phyloP scores from a whole-genome alignment of 2,329 filamentous ascomycete genomes.

The Knufia fluminis region DNA sequence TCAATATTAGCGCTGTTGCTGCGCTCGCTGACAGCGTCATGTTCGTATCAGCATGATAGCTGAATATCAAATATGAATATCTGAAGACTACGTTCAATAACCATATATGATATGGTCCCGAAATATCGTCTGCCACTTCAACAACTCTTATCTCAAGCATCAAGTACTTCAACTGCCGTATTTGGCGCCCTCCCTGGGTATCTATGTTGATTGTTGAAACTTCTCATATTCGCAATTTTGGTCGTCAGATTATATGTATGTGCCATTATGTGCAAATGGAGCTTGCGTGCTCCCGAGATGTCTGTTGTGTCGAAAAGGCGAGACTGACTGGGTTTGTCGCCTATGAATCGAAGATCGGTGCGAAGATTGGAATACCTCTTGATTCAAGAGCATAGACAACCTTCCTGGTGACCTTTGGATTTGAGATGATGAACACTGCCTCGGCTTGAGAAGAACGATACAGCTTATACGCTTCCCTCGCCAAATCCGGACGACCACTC shows the following conservation, averaged over 20 bases:
- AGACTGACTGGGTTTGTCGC: too few species aligned
- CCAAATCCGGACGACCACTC: constrained; percentile 52
- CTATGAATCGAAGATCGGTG: constrained; percentile 64
- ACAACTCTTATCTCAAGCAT: too few species aligned
- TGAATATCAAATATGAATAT: too few species aligned
- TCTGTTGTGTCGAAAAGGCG: too few species aligned
- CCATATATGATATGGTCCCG: too few species aligned
- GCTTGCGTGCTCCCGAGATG: not conserved
- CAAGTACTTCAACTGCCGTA: too few species aligned
- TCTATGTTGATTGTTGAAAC: not conserved
- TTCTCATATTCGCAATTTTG: not conserved
- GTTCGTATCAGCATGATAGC: too few species aligned
- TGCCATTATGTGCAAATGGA: not conserved
- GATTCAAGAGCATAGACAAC: constrained; percentile 61
- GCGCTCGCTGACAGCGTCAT: too few species aligned
- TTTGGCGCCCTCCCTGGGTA: not conserved
- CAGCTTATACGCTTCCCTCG: constrained; percentile 46
- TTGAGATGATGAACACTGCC: constrained; percentile 65
- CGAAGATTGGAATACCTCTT: constrained; percentile 58
- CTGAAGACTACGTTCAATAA: too few species aligned
- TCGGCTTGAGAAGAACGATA: constrained; percentile 44
- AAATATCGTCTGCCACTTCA: too few species aligned
- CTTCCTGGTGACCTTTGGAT: constrained; percentile 56
- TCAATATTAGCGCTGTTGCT: too few species aligned
- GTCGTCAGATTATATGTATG: not conserved